These are phyloP conservation scores for Astrocystis sublimbata DNA, from an alignment of 495 filamentous ascomycete species.

Conservation along the genomic window DNA sequence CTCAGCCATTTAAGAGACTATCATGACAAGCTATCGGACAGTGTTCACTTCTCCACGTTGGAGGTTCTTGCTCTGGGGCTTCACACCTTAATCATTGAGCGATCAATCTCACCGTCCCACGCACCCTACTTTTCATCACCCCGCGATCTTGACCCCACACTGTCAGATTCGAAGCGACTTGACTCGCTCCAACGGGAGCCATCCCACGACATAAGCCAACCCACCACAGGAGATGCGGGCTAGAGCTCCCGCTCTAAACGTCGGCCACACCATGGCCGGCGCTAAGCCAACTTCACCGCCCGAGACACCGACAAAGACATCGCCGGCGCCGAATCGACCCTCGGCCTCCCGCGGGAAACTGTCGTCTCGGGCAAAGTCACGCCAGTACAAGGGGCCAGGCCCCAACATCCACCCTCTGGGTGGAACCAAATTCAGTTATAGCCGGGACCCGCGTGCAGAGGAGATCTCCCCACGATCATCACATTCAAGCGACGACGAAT, in stretches of 20 bases:
- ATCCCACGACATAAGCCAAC: conserved; percentile 23
- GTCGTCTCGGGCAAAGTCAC: conserved; percentile 23
- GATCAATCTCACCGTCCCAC: conserved; percentile 19
- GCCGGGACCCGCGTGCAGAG: conserved; percentile 39
- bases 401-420: conserved; percentile 43
- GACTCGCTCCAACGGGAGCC: conserved; percentile 28
- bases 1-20: conserved; percentile 41
- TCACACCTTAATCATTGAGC: conserved; percentile 44
- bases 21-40: conserved; percentile 58
- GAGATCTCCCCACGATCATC: conserved; percentile 56
- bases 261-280: conserved; percentile 41
- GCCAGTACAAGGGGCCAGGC: conserved; percentile 27
- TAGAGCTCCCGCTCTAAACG: conserved; percentile 47
- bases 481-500: conserved; percentile 39
- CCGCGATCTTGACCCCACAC: conserved; percentile 44
- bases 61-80: conserved; percentile 54
- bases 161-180: conserved; percentile 27
- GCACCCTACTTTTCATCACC: conserved; percentile 24
- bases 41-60: conserved; percentile 55
- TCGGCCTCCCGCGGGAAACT: conserved; percentile 30
- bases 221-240: conserved; percentile 45
- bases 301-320: conserved; percentile 50
- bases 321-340: conserved; percentile 43
- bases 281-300: conserved; percentile 54
- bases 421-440: conserved; percentile 46